phyloP scores from a whole-genome alignment of 169 alveolate species.

The Plasmodium billcollinsi region DNA sequence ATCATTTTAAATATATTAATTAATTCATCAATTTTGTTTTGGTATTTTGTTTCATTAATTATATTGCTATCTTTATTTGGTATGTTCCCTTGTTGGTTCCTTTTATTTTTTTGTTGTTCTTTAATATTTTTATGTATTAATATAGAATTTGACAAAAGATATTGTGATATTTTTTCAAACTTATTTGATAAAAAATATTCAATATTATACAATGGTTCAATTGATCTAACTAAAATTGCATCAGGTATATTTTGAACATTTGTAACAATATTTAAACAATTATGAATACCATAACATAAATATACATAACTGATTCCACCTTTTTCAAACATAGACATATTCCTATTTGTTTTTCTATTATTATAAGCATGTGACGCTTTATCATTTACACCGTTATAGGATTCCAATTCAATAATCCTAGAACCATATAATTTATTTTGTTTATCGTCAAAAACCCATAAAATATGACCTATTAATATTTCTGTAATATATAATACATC shows the following conservation, averaged over 20 bases:
- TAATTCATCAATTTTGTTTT: constrained; percentile 9
- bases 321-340: constrained; percentile 52
- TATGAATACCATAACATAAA: constrained; percentile 79
- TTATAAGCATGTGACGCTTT: constrained; percentile 80
- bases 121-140: background rate
- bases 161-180: constrained; percentile 12
- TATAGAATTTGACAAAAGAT: background rate
- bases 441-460: constrained; percentile 36
- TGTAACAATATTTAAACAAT: constrained; percentile 77
- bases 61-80: background rate
- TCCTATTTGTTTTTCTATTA: constrained; percentile 72
- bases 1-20: constrained; percentile 4
- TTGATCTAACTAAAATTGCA: constrained; percentile 78
- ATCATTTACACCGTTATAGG: constrained; percentile 76
- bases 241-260: constrained; percentile 64
- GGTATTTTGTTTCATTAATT: constrained; percentile 9
- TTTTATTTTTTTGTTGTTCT: background rate
- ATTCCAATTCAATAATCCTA: constrained; percentile 72
- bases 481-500: constrained; percentile 49
- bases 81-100: background rate
- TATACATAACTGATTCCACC: constrained; percentile 81
- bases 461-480: constrained; percentile 38
- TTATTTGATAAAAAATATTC: constrained; percentile 15
- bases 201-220: constrained; percentile 60
- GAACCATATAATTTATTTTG: constrained; percentile 61